Evolutionary conservation across 805 yeast genomes (phyloP), one percentile per base, ranked within the genome.

Genomic region (Torulaspora quercuum): DNA sequence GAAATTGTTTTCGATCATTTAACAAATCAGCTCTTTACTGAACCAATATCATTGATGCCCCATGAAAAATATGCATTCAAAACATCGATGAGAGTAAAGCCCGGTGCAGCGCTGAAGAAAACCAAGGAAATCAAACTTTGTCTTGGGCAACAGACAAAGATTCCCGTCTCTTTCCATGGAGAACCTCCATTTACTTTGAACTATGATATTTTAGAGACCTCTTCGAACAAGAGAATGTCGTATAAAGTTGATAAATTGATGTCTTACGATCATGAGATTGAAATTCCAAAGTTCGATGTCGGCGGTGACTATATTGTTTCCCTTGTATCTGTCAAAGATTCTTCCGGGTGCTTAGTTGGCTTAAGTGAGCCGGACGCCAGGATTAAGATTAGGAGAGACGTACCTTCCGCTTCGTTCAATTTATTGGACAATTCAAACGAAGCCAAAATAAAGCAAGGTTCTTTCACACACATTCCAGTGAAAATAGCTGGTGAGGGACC

Each of bases 271-370:
- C 67, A 68, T 38, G 48, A 53, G 1, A 69, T 87, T n/a, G 48
- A 57, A 6, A 75, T 86, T 0, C 81, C 85, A 0, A 53, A 62
- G 1, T 70, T 84, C 35, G 57, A 58, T 2, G 62, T 67, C 14
- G 95, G 95, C 13, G 95, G 96, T 3, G 70, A 73, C n/a, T 88
- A 77, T 56, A 71, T 73, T 16, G 60, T 90, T 1, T 68, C 77
- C 2, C 55, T 92, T 43, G 70, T 75, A 2, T 72, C 84, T 7
- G 76, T 85, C 2, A 71, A 70, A 14, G 99, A 92, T 56, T 70
- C 75, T n/a, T 75, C 83, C 7, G 78, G 80, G 1, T 92, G 99
- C 63, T 69, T 72, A 13, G 90, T 85, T n/a, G 76, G 75, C 8
- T 63, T 84, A 39, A 73, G 76, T 29, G 76, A 73, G 12, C 73